Evolutionary conservation across 2,329 filamentous ascomycete species (phyloP).

Genomic region (Aschersonia sp.): DNA sequence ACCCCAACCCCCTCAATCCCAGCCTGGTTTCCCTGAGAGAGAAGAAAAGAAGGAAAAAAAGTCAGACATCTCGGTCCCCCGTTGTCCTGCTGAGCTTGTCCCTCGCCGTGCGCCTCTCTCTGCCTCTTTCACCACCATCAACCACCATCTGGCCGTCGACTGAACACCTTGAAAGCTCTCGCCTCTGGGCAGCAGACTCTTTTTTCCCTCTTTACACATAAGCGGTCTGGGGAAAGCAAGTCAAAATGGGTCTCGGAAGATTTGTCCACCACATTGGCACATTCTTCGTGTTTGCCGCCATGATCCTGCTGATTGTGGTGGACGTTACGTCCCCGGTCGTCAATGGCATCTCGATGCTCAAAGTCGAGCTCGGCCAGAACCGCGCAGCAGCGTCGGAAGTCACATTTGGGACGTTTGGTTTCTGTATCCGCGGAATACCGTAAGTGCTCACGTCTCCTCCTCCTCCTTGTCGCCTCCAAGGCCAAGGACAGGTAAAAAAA

Average conservation of each 20-base stretch:
- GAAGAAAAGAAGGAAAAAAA: too few relatives aligned
- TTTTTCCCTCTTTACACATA: not conserved
- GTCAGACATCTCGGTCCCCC: too few relatives aligned
- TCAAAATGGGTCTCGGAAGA: slow-evolving; percentile 29
- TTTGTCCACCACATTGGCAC: slow-evolving; percentile 43
- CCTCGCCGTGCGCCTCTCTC: too few relatives aligned
- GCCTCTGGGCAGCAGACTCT: not conserved
- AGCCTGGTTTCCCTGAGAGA: too few relatives aligned
- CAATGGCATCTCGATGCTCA: slow-evolving; percentile 36
- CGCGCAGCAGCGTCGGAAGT: slow-evolving; percentile 20
- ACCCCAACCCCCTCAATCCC: too few relatives aligned
- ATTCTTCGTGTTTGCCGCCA: slow-evolving; percentile 38
- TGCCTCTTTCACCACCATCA: too few relatives aligned
- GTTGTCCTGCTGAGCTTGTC: too few relatives aligned
- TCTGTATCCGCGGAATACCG: slow-evolving; percentile 25
- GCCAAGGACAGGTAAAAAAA: too few relatives aligned
- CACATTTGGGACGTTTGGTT: slow-evolving; percentile 46
- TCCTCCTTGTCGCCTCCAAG: not conserved
- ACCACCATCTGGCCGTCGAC: too few relatives aligned
- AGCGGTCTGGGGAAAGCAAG: too few relatives aligned
- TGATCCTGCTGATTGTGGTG: slow-evolving; percentile 41
- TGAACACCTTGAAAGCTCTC: too few relatives aligned
- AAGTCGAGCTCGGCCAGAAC: slow-evolving; percentile 28
- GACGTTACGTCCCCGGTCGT: slow-evolving; percentile 45
- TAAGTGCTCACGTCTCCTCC: slow-evolving; percentile 7